Conservation (phyloP, 2,329 filamentous ascomycete genomes). For the Sordariomycetes sp. region DNA sequence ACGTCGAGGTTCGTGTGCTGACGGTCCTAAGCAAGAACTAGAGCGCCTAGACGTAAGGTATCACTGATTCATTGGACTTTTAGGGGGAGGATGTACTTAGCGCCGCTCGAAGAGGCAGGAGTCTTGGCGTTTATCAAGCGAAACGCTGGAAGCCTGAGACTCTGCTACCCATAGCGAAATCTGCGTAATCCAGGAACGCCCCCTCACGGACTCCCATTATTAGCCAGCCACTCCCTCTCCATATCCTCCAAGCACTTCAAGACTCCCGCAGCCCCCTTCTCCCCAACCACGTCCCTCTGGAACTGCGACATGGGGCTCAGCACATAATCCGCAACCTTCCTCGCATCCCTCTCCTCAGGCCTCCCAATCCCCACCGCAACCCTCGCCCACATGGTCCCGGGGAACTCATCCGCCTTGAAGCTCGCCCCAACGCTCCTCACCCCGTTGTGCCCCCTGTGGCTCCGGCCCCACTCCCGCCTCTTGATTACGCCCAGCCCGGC, state of each 20-base stretch:
- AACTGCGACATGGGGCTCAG: constrained; percentile 47
- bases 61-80: no score
- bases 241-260: constrained; percentile 33
- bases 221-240: constrained; percentile 22
- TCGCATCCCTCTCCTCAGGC: constrained; percentile 52
- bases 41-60: no score
- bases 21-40: no score
- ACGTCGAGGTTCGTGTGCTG: no score
- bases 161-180: no score
- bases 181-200: no score
- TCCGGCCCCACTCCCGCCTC: constrained; percentile 48
- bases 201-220: constrained; percentile 5
- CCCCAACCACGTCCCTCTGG: constrained; percentile 37
- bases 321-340: constrained; percentile 65
- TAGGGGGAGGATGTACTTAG: no score
- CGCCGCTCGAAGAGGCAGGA: no score
- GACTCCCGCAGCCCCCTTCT: constrained; percentile 36
- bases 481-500: constrained; percentile 53
- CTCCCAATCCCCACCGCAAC: constrained; percentile 83
- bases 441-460: constrained; percentile 61
- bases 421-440: constrained; percentile 43
- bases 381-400: constrained; percentile 32
- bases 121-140: no score
- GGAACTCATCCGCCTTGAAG: constrained; percentile 20
- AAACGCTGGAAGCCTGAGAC: no score